Percentiles rank a stretch among this genome's conserved stretches.
Conservation (phyloP, 2,329 filamentous ascomycete genomes). For the Pseudogymnoascus sp. region DNA sequence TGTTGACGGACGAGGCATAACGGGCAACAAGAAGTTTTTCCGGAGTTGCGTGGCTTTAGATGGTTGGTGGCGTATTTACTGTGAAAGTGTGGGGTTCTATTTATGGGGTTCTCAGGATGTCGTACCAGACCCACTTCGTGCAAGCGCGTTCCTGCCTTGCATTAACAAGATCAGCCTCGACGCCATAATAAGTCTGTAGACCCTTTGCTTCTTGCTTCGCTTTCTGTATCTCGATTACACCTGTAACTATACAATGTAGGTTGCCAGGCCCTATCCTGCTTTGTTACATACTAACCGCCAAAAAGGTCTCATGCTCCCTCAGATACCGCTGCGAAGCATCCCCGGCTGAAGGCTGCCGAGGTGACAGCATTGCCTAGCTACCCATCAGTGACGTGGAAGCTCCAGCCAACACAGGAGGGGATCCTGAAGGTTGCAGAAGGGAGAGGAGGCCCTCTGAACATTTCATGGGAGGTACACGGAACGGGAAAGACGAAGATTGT, state of each 20-base stretch:
- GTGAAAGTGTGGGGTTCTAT: background rate
- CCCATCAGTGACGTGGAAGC: conserved; percentile 57
- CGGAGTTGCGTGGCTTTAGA: too few species aligned
- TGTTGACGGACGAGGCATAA: too few species aligned
- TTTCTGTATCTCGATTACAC: background rate
- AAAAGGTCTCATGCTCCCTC: background rate
- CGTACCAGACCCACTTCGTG: background rate
- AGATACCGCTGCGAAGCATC: conserved; percentile 4
- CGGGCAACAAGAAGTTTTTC: too few species aligned
- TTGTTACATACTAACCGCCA: background rate
- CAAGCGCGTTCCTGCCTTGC: conserved; percentile 2
- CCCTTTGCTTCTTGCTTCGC: background rate
- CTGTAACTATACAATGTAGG: background rate
- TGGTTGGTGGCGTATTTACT: background rate
- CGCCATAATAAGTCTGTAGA: background rate
- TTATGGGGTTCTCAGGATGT: background rate
- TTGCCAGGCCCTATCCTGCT: background rate
- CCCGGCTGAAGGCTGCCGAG: conserved; percentile 43
- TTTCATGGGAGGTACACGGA: conserved; percentile 77
- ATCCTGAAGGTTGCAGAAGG: conserved; percentile 57
- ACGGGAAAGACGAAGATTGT: conserved; percentile 63
- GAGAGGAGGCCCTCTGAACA: conserved; percentile 67
- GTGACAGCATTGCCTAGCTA: conserved; percentile 61
- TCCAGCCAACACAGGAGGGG: conserved; percentile 58
- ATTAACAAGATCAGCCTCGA: background rate